Percentiles rank a stretch among this genome's conserved stretches.
Evolutionary conservation across 116 monocot genomes (phyloP).

Genomic region (Zostera marina): DNA sequence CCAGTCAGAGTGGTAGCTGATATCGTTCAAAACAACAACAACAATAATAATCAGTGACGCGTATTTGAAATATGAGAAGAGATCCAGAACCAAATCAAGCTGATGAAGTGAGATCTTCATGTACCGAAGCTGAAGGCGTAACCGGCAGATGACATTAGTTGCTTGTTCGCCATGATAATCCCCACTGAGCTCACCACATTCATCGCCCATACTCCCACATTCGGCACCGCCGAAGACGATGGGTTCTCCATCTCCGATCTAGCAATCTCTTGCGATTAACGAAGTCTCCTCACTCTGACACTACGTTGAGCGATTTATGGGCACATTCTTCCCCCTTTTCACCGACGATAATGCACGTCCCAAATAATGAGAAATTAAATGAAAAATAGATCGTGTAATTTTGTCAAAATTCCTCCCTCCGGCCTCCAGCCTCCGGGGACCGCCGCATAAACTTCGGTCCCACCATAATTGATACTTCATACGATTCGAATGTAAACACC

Average conservation of each 20-base stretch:
- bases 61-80: neutral
- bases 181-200: conserved; percentile 80
- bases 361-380: too few species aligned
- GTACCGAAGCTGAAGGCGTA: conserved; percentile 72
- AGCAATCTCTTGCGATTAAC: too few species aligned
- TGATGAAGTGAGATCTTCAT: neutral
- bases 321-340: too few species aligned
- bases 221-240: conserved; percentile 53
- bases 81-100: neutral
- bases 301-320: neutral
- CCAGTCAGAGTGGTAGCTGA: conserved; percentile 85
- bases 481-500: too few species aligned
- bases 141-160: conserved; percentile 70
- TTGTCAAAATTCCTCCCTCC: too few species aligned
- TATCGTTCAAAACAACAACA: neutral
- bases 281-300: neutral
- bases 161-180: conserved; percentile 84
- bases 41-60: neutral
- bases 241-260: conserved; percentile 42
- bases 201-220: conserved; percentile 75
- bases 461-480: too few species aligned
- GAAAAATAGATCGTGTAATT: too few species aligned
- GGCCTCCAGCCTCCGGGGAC: too few species aligned
- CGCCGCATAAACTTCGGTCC: too few species aligned
- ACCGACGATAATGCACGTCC: too few species aligned